Evolutionary conservation across 495 filamentous ascomycete genomes (phyloP).

Genomic region (Trichoderma orchidacearum): DNA sequence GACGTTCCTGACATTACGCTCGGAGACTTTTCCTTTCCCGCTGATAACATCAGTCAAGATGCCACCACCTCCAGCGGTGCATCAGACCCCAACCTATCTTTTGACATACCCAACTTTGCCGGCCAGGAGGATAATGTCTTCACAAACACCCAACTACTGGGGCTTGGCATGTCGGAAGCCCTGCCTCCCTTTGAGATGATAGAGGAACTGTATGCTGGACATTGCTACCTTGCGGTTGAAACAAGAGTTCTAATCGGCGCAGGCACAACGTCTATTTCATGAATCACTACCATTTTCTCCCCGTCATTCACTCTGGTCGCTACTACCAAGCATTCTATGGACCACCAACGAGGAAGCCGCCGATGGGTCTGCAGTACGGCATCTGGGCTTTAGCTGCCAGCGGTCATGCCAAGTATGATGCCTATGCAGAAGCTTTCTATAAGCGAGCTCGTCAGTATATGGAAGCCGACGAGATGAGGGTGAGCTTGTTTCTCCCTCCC

Average conservation of each 20-base stretch:
- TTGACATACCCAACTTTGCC: not conserved
- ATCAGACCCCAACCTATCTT: not conserved
- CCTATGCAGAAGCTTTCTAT: constrained; percentile 30
- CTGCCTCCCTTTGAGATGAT: constrained; percentile 30
- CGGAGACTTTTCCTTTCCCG: not conserved
- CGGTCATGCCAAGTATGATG: constrained; percentile 21
- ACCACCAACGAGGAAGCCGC: constrained; percentile 28
- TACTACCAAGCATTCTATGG: constrained; percentile 29
- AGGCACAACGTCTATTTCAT: constrained; percentile 29
- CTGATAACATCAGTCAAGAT: not conserved
- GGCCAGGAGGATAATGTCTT: not conserved
- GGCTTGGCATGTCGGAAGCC: constrained; percentile 26
- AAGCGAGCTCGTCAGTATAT: constrained; percentile 31
- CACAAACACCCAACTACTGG: constrained; percentile 14
- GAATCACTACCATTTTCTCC: constrained; percentile 19
- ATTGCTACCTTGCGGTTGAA: not conserved
- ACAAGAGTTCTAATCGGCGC: not conserved
- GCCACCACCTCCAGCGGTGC: not conserved
- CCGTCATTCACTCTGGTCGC: constrained; percentile 23
- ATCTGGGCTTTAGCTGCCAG: constrained; percentile 29
- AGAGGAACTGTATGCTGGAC: constrained; percentile 29
- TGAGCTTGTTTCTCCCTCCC: constrained; percentile 4
- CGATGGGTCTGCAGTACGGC: constrained; percentile 34
- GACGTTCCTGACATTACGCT: not conserved
- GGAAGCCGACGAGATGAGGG: constrained; percentile 34